phyloP scores from a whole-genome alignment of 2,329 filamentous ascomycete species.

The Penicillium expansum region DNA sequence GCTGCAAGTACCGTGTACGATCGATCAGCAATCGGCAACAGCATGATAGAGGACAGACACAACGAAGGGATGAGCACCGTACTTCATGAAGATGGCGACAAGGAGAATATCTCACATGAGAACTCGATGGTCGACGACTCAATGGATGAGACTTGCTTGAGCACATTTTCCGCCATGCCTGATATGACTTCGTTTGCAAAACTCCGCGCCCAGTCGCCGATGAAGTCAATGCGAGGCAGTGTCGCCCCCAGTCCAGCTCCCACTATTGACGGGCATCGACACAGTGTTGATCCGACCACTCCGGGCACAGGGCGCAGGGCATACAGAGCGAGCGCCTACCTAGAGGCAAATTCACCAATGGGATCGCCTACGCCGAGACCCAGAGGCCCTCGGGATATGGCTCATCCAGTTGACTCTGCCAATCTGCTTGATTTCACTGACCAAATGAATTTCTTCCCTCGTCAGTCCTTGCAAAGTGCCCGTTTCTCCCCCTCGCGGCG shows the following conservation, averaged over 20 bases:
- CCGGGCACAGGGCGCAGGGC: slow-evolving; percentile 50
- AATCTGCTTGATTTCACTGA: slow-evolving; percentile 89
- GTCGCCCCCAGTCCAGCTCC: slow-evolving; percentile 43
- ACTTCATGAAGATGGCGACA: slow-evolving; percentile 28
- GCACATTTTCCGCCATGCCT: slow-evolving; percentile 83
- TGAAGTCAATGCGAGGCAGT: slow-evolving; percentile 45
- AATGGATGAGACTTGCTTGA: slow-evolving; percentile 59
- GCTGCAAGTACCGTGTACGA: slow-evolving; percentile 12
- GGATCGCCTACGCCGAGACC: slow-evolving; percentile 51
- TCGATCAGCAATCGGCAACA: slow-evolving; percentile 30
- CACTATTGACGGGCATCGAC: slow-evolving; percentile 13
- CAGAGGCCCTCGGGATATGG: slow-evolving; percentile 44
- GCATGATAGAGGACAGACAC: slow-evolving; percentile 38
- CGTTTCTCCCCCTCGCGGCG: slow-evolving; percentile 41
- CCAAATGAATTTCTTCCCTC: slow-evolving; percentile 60
- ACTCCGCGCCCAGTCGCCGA: slow-evolving; percentile 61
- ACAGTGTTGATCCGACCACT: slow-evolving; percentile 35
- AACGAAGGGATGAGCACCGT: slow-evolving; percentile 47
- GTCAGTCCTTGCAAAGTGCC: slow-evolving; percentile 44
- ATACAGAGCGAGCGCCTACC: slow-evolving; percentile 27
- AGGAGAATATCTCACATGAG: slow-evolving; percentile 26
- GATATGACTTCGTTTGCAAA: slow-evolving; percentile 81
- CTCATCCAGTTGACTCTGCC: slow-evolving; percentile 58
- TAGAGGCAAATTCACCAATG: slow-evolving; percentile 35
- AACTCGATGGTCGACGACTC: slow-evolving; percentile 33